phyloP scores from a whole-genome alignment of 2,329 filamentous ascomycete genomes.

The Apiospora sp. region DNA sequence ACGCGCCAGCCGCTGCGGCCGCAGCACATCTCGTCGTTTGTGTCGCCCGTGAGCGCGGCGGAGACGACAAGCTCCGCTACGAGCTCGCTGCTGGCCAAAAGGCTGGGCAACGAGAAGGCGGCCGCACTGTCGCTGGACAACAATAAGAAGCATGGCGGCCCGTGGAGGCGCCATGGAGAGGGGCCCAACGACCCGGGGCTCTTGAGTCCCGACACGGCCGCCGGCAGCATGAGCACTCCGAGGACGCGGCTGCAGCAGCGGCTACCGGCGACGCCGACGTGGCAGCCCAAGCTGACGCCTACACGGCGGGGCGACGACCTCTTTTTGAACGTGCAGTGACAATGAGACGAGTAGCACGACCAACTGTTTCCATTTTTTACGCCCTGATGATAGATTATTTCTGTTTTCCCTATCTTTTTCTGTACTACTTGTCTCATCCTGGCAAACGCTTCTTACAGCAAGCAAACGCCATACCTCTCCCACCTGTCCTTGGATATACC shows the following conservation, averaged over 20 bases:
- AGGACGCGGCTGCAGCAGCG: slow-evolving; percentile 27
- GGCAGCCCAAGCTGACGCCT: slow-evolving; percentile 72
- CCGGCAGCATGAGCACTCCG: slow-evolving; percentile 32
- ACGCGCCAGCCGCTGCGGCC: slow-evolving; percentile 27
- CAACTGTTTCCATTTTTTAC: neutral
- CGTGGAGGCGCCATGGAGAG: slow-evolving; percentile 36
- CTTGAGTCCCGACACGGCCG: slow-evolving; percentile 33
- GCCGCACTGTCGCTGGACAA: slow-evolving; percentile 52
- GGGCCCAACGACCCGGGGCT: slow-evolving; percentile 28
- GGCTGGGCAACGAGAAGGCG: slow-evolving; percentile 58
- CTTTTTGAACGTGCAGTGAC: slow-evolving; percentile 62
- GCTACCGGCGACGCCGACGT: slow-evolving; percentile 60
- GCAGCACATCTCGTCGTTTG: slow-evolving; percentile 34
- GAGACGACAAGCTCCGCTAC: slow-evolving; percentile 41
- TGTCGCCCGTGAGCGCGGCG: slow-evolving; percentile 37
- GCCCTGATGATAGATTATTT: neutral
- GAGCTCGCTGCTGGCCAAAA: slow-evolving; percentile 60
- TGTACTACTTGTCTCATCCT: neutral
- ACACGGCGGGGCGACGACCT: slow-evolving; percentile 72
- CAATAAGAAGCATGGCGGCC: slow-evolving; percentile 35
- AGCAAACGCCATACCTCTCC: neutral
- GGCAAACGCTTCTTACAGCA: neutral
- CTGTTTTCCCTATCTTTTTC: neutral
- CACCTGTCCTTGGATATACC: slow-evolving; percentile 1
- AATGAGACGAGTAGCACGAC: neutral